Evolutionary conservation across 2,329 filamentous ascomycete species (phyloP).

Genomic region (Pestalotiopsis sp.): DNA sequence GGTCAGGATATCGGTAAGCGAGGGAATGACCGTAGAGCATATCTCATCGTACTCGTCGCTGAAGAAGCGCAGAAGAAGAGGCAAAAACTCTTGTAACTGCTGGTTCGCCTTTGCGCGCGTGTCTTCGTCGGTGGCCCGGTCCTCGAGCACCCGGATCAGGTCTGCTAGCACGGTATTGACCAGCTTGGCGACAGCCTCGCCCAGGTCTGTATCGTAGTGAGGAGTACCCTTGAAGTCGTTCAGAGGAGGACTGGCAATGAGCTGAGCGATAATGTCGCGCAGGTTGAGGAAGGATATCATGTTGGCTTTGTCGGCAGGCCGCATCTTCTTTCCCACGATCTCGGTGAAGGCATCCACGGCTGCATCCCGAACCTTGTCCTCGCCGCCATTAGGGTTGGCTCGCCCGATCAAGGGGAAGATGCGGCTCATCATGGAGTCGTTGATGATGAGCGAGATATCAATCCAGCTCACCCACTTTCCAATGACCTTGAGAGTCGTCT

Average conservation of each 20-base stretch:
- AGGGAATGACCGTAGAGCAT: slow-evolving; percentile 92
- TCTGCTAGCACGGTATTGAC: slow-evolving; percentile 89
- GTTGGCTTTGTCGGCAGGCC: slow-evolving; percentile 85
- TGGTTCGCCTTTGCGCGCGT: slow-evolving; percentile 76
- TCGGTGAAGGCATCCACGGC: slow-evolving; percentile 95
- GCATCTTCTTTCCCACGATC: slow-evolving; percentile 98
- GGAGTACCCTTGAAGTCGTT: slow-evolving; percentile 77
- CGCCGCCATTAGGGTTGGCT: slow-evolving; percentile 57
- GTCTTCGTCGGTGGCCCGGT: slow-evolving; percentile 57
- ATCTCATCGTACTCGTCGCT: slow-evolving; percentile 98
- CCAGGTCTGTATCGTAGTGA: slow-evolving; percentile 92
- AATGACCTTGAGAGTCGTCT: slow-evolving; percentile 88
- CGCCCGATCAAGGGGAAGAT: slow-evolving; percentile 87
- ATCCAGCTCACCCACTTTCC: slow-evolving; percentile 99
- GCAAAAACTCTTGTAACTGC: slow-evolving; percentile 79
- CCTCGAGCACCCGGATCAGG: slow-evolving; percentile 83
- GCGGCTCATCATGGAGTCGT: slow-evolving; percentile 80
- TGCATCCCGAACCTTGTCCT: slow-evolving; percentile 83
- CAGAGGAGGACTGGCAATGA: slow-evolving; percentile 80
- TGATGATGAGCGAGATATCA: slow-evolving; percentile 91
- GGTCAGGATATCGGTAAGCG: slow-evolving; percentile 86
- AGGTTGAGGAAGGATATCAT: slow-evolving; percentile 91
- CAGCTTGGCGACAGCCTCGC: slow-evolving; percentile 91
- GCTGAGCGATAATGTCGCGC: slow-evolving; percentile 78
- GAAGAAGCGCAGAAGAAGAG: slow-evolving; percentile 89